Evolutionary conservation across 2,329 filamentous ascomycete species (phyloP), one percentile per base, ranked within the genome.

Genomic region (Fusarium buharicum): DNA sequence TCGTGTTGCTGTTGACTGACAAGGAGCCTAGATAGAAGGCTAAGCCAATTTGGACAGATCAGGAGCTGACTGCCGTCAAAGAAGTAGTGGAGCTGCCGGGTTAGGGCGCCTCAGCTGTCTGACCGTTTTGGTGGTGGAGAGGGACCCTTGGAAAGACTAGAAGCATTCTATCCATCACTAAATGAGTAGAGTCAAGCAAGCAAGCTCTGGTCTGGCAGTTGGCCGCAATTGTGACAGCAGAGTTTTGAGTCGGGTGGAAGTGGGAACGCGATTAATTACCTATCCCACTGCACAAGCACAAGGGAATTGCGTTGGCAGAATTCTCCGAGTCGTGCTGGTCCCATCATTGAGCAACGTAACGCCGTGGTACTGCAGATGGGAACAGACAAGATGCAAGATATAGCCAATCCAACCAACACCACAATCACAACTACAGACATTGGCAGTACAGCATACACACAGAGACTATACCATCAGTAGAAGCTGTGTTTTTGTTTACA

Each of bases 271-370:
- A 54, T 55, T 47, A 40, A 54, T 55, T n/a, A n/a, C n/a, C n/a
- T 51, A 14, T 38, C 52, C 27, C 37, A 63, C 68, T 28, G 45
- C 64, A 70, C 62, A 70, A 48, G 49, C 50, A 68, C 62, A 59
- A 59, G 49, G 53, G 47, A 40, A 46, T 50, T 56, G 52, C 59
- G 49, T 52, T 66, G 54, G 48, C 58, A 70, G 55, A 70, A 70
- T 70, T 70, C 67, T 69, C 67, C 67, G 67, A 70, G 45, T 59
- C 47, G 54, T 67, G 55, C 41, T 33, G 55, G 55, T 50, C 49
- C 40, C 44, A 64, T 59, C 43, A 54, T 52, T 56, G 57, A 66
- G 48, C 45, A 27, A 68, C 50, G 40, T 56, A 27, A 70, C 50
- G 50, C 37, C 33, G 52, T 57, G 34, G 20, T 20, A 62, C 61